These are phyloP conservation scores for Spathaspora girioi DNA, from an alignment of 805 yeast genomes.

Conservation along the genomic window DNA sequence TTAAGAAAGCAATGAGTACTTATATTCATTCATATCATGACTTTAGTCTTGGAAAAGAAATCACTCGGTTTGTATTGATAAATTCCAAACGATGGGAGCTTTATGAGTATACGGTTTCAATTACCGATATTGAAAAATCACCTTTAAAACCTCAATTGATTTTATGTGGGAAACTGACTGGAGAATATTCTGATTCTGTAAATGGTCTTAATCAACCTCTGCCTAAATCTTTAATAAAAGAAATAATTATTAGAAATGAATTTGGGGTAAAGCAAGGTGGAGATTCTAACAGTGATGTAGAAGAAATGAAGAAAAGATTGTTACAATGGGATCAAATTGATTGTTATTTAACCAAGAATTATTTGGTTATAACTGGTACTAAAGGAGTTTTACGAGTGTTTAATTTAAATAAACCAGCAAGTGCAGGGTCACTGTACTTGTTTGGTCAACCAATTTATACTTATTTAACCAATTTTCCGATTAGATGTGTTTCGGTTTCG, in stretches of 20 bases:
- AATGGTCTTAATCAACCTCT: slow-evolving; percentile 30
- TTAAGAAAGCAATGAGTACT: slow-evolving; percentile 23
- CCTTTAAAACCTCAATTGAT: slow-evolving; percentile 45
- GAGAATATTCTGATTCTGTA: slow-evolving; percentile 58
- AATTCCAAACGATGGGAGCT: slow-evolving; percentile 74
- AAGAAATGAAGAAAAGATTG: slow-evolving; percentile 31
- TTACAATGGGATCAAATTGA: slow-evolving; percentile 56
- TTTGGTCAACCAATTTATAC: slow-evolving; percentile 66
- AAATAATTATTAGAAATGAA: slow-evolving; percentile 26
- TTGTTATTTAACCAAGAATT: slow-evolving; percentile 56
- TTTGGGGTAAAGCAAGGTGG: slow-evolving; percentile 9
- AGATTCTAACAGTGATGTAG: slow-evolving; percentile 8
- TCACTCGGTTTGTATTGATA: slow-evolving; percentile 61
- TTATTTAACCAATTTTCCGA: slow-evolving; percentile 67
- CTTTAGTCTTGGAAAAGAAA: slow-evolving; percentile 46
- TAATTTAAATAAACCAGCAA: slow-evolving; percentile 40
- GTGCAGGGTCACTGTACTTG: too few species aligned
- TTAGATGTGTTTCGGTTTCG: slow-evolving; percentile 73
- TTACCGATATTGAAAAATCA: slow-evolving; percentile 31
- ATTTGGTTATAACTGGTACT: slow-evolving; percentile 67
- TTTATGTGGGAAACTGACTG: slow-evolving; percentile 67
- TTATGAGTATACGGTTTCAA: slow-evolving; percentile 45
- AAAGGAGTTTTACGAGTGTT: slow-evolving; percentile 67
- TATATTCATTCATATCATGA: slow-evolving; percentile 29
- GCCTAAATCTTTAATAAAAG: slow-evolving; percentile 4